Conservation (phyloP, 2,329 filamentous ascomycete genomes). For the Alternaria sp. region DNA sequence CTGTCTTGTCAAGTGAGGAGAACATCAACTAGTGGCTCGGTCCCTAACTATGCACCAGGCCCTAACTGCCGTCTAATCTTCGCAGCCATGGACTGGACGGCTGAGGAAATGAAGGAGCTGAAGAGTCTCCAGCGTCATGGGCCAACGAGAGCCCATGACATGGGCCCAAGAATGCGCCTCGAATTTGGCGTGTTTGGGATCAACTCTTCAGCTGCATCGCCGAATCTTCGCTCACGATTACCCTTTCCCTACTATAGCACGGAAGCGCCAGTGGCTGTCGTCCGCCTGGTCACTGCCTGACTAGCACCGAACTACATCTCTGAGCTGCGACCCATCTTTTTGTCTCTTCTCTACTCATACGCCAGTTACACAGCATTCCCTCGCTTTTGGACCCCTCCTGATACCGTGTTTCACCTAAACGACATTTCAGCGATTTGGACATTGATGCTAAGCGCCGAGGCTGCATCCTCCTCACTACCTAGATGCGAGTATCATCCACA, state of each 20-base stretch:
- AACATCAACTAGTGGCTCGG: constrained; percentile 15
- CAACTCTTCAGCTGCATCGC: constrained; percentile 31
- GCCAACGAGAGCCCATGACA: constrained; percentile 38
- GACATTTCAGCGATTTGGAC: constrained; percentile 39
- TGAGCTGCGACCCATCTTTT: constrained; percentile 26
- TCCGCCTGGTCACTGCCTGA: constrained; percentile 31
- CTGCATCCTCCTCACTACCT: constrained; percentile 37
- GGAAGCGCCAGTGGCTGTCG: constrained; percentile 40
- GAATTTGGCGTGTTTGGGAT: constrained; percentile 42
- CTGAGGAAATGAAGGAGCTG: constrained; percentile 44
- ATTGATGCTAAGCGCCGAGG: constrained; percentile 47
- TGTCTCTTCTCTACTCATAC: constrained; percentile 26
- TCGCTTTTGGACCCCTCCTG: constrained; percentile 35
- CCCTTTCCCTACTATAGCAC: constrained; percentile 25
- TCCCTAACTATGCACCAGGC: constrained; percentile 15
- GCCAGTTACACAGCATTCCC: constrained; percentile 33
- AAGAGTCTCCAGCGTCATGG: constrained; percentile 31
- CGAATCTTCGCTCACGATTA: constrained; percentile 26
- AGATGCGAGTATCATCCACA: constrained; percentile 35
- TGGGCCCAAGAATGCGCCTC: constrained; percentile 34
- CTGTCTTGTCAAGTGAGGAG: constrained; percentile 8
- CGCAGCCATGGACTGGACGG: constrained; percentile 16
- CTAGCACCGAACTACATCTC: constrained; percentile 23
- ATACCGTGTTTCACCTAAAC: constrained; percentile 43
- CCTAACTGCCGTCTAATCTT: constrained; percentile 18